A percentile compares a stretch with the other conserved stretches of the same genome.
Evolutionary conservation across 345 rosid species (phyloP).

Genomic region (Lepidium aucheri): DNA sequence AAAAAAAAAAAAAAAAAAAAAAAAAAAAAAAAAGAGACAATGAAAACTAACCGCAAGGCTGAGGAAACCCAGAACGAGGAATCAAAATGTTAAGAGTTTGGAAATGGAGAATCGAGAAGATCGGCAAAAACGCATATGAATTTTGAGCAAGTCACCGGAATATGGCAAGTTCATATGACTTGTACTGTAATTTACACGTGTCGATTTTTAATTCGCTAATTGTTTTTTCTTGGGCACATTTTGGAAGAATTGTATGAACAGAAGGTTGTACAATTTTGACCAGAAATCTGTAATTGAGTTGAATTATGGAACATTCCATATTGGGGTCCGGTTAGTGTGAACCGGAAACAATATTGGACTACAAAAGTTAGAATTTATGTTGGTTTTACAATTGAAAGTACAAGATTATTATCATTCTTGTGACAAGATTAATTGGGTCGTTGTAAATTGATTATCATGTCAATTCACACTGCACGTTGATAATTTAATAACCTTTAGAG

Average conservation of each 20-base stretch:
- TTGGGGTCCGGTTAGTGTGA: not conserved
- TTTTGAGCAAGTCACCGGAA: slow-evolving; percentile 7
- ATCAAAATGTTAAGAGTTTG: not conserved
- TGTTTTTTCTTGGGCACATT: not conserved
- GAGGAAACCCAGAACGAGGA: not conserved
- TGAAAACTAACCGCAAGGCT: not conserved
- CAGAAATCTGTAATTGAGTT: not conserved
- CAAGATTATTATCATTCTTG: not conserved
- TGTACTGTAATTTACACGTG: not conserved
- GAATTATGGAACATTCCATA: not conserved
- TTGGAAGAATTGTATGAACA: not conserved
- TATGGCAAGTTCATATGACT: not conserved
- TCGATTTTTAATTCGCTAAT: not conserved
- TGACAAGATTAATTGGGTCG: not conserved
- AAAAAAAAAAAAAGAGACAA: not conserved
- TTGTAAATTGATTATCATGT: too few species aligned
- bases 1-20: not conserved
- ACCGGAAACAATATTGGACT: not conserved
- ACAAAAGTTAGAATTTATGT: not conserved
- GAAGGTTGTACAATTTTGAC: not conserved
- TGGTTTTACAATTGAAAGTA: too few species aligned
- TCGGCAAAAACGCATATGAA: not conserved
- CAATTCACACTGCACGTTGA: not conserved
- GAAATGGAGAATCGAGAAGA: not conserved
- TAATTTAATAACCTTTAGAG: not conserved